Conservation (phyloP, 2,329 filamentous ascomycete species). For the Fusarium brevicatenulatum region DNA sequence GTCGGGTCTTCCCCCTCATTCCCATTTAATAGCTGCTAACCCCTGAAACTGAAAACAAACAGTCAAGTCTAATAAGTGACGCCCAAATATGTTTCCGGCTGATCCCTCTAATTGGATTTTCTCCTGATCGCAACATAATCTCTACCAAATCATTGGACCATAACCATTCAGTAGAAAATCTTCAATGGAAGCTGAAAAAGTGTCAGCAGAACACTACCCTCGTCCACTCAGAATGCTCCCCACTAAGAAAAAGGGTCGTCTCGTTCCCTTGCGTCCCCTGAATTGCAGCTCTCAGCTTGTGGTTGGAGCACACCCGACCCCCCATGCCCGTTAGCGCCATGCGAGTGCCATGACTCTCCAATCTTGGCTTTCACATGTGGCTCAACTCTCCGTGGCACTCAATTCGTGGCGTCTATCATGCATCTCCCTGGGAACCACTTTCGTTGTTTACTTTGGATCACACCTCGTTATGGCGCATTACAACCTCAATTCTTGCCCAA, state of each 20-base stretch:
- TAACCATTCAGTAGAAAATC: neutral
- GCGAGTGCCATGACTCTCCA: slow-evolving; percentile 33
- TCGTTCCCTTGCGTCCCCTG: slow-evolving; percentile 28
- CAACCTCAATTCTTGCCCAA: slow-evolving; percentile 29
- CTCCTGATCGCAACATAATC: neutral
- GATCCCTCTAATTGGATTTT: neutral
- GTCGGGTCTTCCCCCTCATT: slow-evolving; percentile 12
- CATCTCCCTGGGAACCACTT: slow-evolving; percentile 41
- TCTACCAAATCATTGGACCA: slow-evolving; percentile 8
- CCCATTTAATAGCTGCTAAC: neutral
- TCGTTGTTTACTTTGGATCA: slow-evolving; percentile 42
- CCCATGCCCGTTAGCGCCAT: slow-evolving; percentile 37
- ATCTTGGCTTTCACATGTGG: slow-evolving; percentile 31
- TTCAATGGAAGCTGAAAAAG: slow-evolving; percentile 4
- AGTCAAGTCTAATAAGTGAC: neutral
- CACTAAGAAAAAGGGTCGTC: slow-evolving; percentile 27
- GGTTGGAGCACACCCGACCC: slow-evolving; percentile 10
- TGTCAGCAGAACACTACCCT: neutral
- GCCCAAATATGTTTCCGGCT: neutral
- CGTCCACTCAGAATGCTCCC: slow-evolving; percentile 24
- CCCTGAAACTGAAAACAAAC: slow-evolving; percentile 21
- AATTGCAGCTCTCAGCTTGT: slow-evolving; percentile 26
- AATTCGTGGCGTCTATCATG: slow-evolving; percentile 22
- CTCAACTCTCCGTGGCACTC: neutral
- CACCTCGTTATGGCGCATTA: slow-evolving; percentile 20